Conservation (phyloP, 768 basidiomycete genomes). For the Pisolithus sp. region DNA sequence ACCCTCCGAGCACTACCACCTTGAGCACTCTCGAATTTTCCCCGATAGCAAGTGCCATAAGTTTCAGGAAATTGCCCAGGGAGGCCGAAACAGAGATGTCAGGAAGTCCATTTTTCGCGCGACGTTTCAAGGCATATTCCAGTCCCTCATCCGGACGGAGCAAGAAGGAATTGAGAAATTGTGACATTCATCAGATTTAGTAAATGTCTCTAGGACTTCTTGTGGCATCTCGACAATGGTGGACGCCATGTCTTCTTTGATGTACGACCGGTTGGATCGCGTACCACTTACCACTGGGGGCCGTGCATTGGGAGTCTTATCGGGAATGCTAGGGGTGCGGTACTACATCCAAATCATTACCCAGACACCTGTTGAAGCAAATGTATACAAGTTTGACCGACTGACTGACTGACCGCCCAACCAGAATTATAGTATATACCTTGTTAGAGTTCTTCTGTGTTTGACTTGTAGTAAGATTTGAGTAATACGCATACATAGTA, state of each 20-base stretch:
- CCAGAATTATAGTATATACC: too few species aligned
- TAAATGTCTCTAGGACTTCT: constrained; percentile 36
- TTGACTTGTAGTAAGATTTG: too few species aligned
- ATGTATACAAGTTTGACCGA: too few species aligned
- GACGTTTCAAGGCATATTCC: constrained; percentile 36
- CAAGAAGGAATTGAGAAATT: constrained; percentile 53
- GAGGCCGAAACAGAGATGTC: constrained; percentile 45
- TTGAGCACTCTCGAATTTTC: constrained; percentile 58
- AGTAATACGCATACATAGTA: too few species aligned
- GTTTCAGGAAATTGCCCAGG: constrained; percentile 53
- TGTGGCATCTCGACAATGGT: constrained; percentile 2
- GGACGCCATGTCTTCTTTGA: neutral
- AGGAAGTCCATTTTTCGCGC: constrained; percentile 40
- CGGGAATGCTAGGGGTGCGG: too few species aligned
- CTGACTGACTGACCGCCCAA: too few species aligned
- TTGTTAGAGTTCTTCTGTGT: too few species aligned
- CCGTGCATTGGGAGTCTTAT: too few species aligned
- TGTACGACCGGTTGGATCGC: too few species aligned
- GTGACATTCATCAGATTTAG: constrained; percentile 48
- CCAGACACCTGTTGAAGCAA: too few species aligned
- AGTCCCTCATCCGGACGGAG: constrained; percentile 37
- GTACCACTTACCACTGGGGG: too few species aligned
- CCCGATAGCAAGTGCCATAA: constrained; percentile 43
- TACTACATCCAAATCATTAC: too few species aligned
- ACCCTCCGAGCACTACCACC: constrained; percentile 66